These are phyloP conservation scores for Paecilomyces sp. DNA, from an alignment of 2,329 filamentous ascomycete genomes.

Conservation along the genomic window DNA sequence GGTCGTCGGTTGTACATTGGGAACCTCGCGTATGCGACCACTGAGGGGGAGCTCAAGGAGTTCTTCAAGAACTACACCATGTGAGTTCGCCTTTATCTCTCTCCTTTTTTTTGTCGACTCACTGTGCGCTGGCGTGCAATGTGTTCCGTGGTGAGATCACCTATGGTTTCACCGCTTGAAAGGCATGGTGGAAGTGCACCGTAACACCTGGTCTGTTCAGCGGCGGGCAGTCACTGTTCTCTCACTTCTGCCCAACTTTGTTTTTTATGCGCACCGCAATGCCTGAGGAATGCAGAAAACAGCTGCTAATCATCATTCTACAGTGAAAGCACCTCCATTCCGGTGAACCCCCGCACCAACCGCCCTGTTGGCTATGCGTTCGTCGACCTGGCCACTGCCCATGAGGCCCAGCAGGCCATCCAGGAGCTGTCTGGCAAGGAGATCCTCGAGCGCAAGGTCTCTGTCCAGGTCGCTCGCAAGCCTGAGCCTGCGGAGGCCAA, in stretches of 20 bases:
- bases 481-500: slow-evolving; percentile 79
- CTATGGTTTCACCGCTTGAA: background rate
- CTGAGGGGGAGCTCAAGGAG: slow-evolving; percentile 99
- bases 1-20: slow-evolving; percentile 99
- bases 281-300: background rate
- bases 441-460: slow-evolving; percentile 98
- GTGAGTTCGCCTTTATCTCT: slow-evolving; percentile 54
- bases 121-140: background rate
- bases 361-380: slow-evolving; percentile 98
- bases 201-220: background rate
- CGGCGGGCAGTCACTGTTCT: background rate
- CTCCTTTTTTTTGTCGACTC: background rate
- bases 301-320: background rate
- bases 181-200: background rate
- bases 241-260: background rate
- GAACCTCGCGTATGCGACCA: slow-evolving; percentile 99
- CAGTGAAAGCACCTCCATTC: slow-evolving; percentile 98
- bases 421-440: slow-evolving; percentile 93
- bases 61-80: slow-evolving; percentile 99
- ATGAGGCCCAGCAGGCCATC: slow-evolving; percentile 93
- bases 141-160: background rate
- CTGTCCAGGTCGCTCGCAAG: slow-evolving; percentile 96
- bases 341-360: slow-evolving; percentile 97
- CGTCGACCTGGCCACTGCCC: slow-evolving; percentile 90
- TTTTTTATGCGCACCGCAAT: background rate